Evolutionary conservation across 2,329 filamentous ascomycete species (phyloP).

Genomic region (Penicillium sp.): DNA sequence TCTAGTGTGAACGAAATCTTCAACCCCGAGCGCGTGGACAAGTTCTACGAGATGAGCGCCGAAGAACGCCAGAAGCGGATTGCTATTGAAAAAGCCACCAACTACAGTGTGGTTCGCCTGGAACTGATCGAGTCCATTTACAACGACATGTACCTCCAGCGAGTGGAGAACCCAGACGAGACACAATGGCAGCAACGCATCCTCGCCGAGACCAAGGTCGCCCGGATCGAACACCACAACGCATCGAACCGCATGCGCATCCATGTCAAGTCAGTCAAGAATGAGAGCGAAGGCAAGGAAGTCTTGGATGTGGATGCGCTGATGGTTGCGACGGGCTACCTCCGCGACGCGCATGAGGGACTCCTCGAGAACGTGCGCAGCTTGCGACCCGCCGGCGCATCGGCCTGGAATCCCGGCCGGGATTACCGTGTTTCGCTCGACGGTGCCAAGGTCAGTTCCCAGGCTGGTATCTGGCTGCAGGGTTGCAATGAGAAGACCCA

Average conservation of each 20-base stretch:
- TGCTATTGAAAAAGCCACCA: conserved; percentile 74
- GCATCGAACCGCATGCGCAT: conserved; percentile 57
- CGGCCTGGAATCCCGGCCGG: conserved; percentile 66
- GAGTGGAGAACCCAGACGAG: conserved; percentile 68
- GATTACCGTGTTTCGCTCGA: conserved; percentile 78
- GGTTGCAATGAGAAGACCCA: conserved; percentile 92
- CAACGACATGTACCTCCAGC: conserved; percentile 82
- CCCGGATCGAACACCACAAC: conserved; percentile 57
- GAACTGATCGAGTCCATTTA: conserved; percentile 87
- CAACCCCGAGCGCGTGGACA: conserved; percentile 80
- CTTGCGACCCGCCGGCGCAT: conserved; percentile 61
- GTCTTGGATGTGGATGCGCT: conserved; percentile 74
- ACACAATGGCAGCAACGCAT: conserved; percentile 80
- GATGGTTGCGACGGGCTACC: conserved; percentile 85
- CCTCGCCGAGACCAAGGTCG: conserved; percentile 66
- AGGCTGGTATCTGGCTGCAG: conserved; percentile 85
- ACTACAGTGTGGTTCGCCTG: conserved; percentile 93
- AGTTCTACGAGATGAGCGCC: conserved; percentile 67
- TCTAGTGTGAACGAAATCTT: conserved; percentile 90
- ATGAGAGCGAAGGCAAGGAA: conserved; percentile 52
- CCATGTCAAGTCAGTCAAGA: conserved; percentile 54
- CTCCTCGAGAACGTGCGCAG: conserved; percentile 68
- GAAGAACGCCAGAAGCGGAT: conserved; percentile 62
- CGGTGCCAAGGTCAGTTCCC: conserved; percentile 64
- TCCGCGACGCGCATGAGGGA: conserved; percentile 71